These are phyloP conservation scores for Quercus rubra DNA, from an alignment of 306 rosid genomes.

Conservation along the genomic window DNA sequence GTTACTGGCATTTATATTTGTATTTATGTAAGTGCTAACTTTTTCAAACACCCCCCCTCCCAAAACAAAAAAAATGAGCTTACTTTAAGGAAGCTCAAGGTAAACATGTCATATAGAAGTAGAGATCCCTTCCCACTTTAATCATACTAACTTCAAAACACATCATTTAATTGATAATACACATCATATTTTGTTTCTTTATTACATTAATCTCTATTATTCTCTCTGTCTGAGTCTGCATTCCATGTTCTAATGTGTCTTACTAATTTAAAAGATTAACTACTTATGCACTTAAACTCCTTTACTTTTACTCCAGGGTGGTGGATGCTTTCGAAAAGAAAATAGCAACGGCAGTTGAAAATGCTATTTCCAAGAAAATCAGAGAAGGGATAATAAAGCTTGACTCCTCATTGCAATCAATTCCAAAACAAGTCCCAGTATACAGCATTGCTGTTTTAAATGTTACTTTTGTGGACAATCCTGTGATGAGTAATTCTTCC, in stretches of 20 bases:
- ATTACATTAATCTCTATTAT: neutral
- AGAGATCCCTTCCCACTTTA: conserved; percentile 1
- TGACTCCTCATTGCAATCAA: conserved; percentile 47
- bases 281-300: conserved; percentile 3
- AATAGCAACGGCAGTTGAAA: conserved; percentile 68
- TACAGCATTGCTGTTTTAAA: conserved; percentile 50
- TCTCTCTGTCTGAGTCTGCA: neutral
- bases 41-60: too few species aligned
- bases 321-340: conserved; percentile 52
- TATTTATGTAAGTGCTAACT: neutral
- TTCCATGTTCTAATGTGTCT: neutral
- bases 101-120: neutral
- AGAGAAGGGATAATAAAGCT: conserved; percentile 59
- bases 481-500: conserved; percentile 56
- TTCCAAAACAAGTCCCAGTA: conserved; percentile 57
- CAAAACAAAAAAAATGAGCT: too few species aligned
- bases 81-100: neutral
- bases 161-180: conserved; percentile 2
- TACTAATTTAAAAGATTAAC: conserved; percentile 1
- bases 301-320: conserved; percentile 46
- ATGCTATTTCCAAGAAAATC: conserved; percentile 54
- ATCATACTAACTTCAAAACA: neutral
- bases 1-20: neutral
- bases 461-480: conserved; percentile 61
- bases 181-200: neutral